Base-by-base conservation (phyloP, 1,284 basidiomycete genomes). In the Ceratorhiza oryzae-sativae region DNA sequence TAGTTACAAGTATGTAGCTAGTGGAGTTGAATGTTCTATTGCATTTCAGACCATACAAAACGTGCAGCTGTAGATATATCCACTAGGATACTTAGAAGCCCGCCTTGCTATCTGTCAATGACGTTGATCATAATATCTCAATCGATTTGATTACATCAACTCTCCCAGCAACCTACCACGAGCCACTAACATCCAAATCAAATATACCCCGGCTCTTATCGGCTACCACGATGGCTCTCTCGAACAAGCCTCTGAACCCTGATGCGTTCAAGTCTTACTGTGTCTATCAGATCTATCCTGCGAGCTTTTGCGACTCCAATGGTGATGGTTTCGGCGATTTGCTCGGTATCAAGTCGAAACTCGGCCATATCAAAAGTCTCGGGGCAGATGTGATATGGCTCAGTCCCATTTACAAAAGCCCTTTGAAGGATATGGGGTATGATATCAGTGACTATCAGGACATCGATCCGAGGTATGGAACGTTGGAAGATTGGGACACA, bases 321-420 rank as follows among this genome's bases (percentile, higher is more conserved):
- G 88, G 87, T 8, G 90, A 92, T 79, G 91, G 90, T 0, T 82
- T 90, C 71, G 92, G 92, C 13, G 91, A 93, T 79, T 83, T 94
- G 36, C 84, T 84, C 45, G 90, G 90, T 15, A 91, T 94, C 74
- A 80, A 82, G 42, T 77, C 81, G 32, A 89, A 89, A 77, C 82
- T 93, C 10, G 88, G 90, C 76, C 91, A 93, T 79, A 82, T 93
- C 73, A 85, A 87, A 76, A 83, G 86, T 72, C 83, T 93, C 8
- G 91, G 90, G 2, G 85, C 89, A 23, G 88, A 92, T 76, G 86
- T 90, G 1, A 79, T 93, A 34, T 93, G 91, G 91, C 81, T 93
- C 34, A 87, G 84, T 3, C 91, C 92, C 27, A 90, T 93, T 73
- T 93, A 91, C 80, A 84, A 84, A 63, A 88, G 86, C 3, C 89